Evolutionary conservation across 495 filamentous ascomycete genomes (phyloP).

Genomic region (Penicillium bovifimosum): DNA sequence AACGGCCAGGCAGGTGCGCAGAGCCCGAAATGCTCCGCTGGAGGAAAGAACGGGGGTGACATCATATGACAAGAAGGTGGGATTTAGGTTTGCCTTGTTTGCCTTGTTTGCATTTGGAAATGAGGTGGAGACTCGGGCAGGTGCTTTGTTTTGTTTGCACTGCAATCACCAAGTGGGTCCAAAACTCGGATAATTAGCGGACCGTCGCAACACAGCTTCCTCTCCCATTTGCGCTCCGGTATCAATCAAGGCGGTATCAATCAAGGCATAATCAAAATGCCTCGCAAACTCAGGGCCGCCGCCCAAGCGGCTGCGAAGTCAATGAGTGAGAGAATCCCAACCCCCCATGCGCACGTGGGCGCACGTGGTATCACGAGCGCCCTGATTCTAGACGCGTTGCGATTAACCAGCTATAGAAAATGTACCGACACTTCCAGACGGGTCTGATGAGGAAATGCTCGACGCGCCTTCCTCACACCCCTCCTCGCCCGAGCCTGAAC

Average conservation of each 20-base stretch:
- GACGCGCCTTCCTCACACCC: conserved; percentile 38
- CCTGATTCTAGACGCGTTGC: conserved; percentile 13
- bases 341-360: not conserved
- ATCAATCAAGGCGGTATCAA: conserved; percentile 2
- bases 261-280: conserved; percentile 31
- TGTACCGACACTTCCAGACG: conserved; percentile 39
- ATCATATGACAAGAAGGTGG: conserved; percentile 14
- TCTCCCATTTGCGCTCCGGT: conserved; percentile 12
- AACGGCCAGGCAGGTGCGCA: not conserved
- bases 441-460: conserved; percentile 46
- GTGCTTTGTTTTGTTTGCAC: not conserved
- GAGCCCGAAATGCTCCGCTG: conserved; percentile 8
- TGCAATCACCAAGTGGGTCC: not conserved
- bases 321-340: conserved; percentile 31
- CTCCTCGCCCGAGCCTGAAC: conserved; percentile 30
- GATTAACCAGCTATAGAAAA: conserved; percentile 34
- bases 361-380: not conserved
- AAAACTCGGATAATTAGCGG: not conserved
- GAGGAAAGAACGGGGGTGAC: conserved; percentile 10
- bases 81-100: too few species aligned
- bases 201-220: conserved; percentile 19
- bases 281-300: conserved; percentile 43
- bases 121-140: too few species aligned
- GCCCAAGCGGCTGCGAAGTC: conserved; percentile 47
- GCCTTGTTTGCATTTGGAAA: not conserved